Evolutionary conservation across 805 yeast genomes (phyloP).

Genomic region (Blastobotrys chiropterorum): DNA sequence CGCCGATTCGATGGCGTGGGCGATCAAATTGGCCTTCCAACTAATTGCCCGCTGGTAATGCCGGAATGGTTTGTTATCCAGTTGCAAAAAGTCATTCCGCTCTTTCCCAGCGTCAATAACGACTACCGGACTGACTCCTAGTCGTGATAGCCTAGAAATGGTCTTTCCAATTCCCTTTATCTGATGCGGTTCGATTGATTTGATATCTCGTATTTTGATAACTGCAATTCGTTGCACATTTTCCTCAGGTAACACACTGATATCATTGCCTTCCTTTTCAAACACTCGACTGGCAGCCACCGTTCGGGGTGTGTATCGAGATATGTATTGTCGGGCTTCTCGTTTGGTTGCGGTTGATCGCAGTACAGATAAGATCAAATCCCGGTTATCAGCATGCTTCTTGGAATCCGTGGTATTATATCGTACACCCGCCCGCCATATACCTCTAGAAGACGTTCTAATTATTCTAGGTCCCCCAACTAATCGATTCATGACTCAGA

Average conservation of each 20-base stretch:
- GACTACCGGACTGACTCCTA: constrained; percentile 73
- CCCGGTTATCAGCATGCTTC: constrained; percentile 26
- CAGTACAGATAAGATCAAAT: constrained; percentile 74
- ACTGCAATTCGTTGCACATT: constrained; percentile 44
- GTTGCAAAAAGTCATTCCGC: constrained; percentile 17
- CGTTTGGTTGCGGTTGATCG: constrained; percentile 90
- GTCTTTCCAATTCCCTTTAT: constrained; percentile 46
- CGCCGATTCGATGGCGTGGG: constrained; percentile 17
- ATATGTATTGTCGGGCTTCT: constrained; percentile 76
- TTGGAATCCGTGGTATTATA: not conserved
- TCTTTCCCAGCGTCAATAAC: constrained; percentile 42
- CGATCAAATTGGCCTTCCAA: constrained; percentile 16
- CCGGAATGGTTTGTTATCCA: constrained; percentile 19
- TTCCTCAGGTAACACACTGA: not conserved
- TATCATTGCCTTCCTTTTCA: not conserved
- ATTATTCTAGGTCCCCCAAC: not conserved
- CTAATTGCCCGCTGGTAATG: constrained; percentile 24
- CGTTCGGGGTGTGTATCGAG: constrained; percentile 50
- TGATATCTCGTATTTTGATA: constrained; percentile 41
- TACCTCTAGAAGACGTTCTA: not conserved
- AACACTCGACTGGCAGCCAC: not conserved
- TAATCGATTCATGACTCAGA: not conserved
- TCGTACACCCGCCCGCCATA: not conserved
- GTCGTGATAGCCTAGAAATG: constrained; percentile 44
- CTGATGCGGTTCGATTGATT: constrained; percentile 14